Percentiles rank a stretch among this genome's conserved stretches.
phyloP scores from a whole-genome alignment of 208 protist genomes.

The Endotrypanum monterogeii region DNA sequence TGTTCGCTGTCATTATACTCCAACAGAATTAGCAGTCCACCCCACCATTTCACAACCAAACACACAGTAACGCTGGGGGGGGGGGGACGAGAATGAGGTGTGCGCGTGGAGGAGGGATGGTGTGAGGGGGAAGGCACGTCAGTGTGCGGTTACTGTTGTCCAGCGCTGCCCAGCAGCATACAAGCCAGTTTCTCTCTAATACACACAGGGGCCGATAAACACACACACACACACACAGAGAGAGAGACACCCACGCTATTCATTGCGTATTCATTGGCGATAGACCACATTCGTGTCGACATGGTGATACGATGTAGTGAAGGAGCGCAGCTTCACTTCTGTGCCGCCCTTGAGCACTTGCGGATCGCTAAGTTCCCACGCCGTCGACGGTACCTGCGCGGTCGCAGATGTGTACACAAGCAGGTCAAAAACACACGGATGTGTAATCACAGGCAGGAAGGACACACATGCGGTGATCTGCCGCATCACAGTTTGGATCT shows the following conservation, averaged over 20 bases:
- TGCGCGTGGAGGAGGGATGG: too few relatives aligned
- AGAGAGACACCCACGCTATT: too few relatives aligned
- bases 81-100: too few relatives aligned
- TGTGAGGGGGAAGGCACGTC: too few relatives aligned
- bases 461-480: slow-evolving; percentile 98
- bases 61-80: too few relatives aligned
- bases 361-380: slow-evolving; percentile 96
- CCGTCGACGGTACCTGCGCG: slow-evolving; percentile 67
- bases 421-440: slow-evolving; percentile 91
- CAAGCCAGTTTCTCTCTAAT: too few relatives aligned
- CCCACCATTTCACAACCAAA: too few relatives aligned
- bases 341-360: slow-evolving; percentile 93
- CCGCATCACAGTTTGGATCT: slow-evolving; percentile 96
- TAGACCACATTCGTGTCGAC: slow-evolving; percentile 91
- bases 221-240: background rate
- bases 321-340: slow-evolving; percentile 95
- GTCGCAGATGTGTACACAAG: slow-evolving; percentile 93
- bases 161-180: too few relatives aligned
- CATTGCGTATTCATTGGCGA: slow-evolving; percentile 33
- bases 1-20: background rate
- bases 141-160: too few relatives aligned
- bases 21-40: too few relatives aligned
- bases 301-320: slow-evolving; percentile 93
- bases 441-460: slow-evolving; percentile 95
- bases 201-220: too few relatives aligned